phyloP scores from a whole-genome alignment of 306 rosid genomes.

The Dryas octopetala region DNA sequence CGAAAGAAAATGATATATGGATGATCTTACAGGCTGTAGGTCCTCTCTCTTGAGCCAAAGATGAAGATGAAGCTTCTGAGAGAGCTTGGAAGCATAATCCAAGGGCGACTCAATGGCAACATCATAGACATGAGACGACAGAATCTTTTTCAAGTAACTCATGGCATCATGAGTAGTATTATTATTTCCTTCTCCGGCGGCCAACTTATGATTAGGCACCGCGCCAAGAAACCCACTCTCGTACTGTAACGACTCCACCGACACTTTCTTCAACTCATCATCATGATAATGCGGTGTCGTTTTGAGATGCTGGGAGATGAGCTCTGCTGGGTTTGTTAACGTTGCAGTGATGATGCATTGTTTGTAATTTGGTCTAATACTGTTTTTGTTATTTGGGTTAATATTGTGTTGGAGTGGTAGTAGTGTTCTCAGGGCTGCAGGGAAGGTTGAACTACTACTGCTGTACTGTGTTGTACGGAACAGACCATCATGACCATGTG shows the following conservation, averaged over 20 bases:
- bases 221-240: constrained; percentile 80
- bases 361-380: neutral
- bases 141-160: constrained; percentile 68
- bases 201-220: constrained; percentile 29
- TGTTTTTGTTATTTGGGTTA: neutral
- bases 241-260: constrained; percentile 44
- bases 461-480: too few species aligned
- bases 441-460: too few species aligned
- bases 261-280: neutral
- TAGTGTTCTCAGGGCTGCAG: too few species aligned
- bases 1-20: too few species aligned
- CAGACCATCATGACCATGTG: too few species aligned
- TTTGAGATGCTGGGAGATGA: neutral
- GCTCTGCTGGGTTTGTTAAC: neutral
- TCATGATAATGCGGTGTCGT: neutral
- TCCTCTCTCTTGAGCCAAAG: constrained; percentile 95
- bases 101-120: constrained; percentile 75
- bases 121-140: constrained; percentile 73
- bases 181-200: constrained; percentile 18
- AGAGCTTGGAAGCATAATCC: constrained; percentile 68
- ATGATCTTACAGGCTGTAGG: constrained; percentile 69
- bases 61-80: constrained; percentile 55
- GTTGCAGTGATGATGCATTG: neutral
- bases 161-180: constrained; percentile 37
- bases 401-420: neutral